These are phyloP conservation scores for Hydnomerulius pinastri DNA, from an alignment of 768 basidiomycete genomes.

Conservation along the genomic window DNA sequence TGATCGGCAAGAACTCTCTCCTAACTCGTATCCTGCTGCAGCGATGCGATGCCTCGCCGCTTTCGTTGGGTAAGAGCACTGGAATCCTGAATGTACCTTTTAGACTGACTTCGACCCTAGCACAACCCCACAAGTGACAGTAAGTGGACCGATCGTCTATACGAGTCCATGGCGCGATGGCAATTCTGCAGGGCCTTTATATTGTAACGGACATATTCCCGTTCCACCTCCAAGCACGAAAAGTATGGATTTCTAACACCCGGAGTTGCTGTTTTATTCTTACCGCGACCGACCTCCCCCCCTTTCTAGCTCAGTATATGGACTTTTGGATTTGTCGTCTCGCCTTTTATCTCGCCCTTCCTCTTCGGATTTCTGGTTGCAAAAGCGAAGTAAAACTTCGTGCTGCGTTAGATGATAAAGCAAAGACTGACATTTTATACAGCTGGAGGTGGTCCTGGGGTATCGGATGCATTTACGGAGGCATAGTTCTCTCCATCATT, in stretches of 20 bases:
- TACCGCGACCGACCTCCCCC: no score
- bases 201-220: conserved; percentile 45
- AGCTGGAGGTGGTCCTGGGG: conserved; percentile 47
- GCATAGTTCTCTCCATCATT: conserved; percentile 41
- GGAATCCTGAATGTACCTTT: neutral
- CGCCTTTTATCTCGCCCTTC: conserved; percentile 7
- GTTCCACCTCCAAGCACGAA: conserved; percentile 47
- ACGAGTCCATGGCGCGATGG: neutral
- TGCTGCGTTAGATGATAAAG: neutral
- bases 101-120: conserved; percentile 12
- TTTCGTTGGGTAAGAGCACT: conserved; percentile 6
- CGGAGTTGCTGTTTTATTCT: no score
- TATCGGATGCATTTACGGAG: conserved; percentile 44
- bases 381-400: neutral
- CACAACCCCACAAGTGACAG: conserved; percentile 47
- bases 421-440: neutral
- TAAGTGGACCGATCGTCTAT: conserved; percentile 10
- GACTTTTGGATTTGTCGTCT: conserved; percentile 47
- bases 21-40: neutral
- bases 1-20: no score
- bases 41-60: conserved; percentile 10
- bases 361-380: conserved; percentile 10
- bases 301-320: conserved; percentile 45
- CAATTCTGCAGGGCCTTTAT: conserved; percentile 33
- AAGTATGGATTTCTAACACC: no score